Base-by-base conservation (phyloP, 495 filamentous ascomycete species). In the Penicillium angulare region DNA sequence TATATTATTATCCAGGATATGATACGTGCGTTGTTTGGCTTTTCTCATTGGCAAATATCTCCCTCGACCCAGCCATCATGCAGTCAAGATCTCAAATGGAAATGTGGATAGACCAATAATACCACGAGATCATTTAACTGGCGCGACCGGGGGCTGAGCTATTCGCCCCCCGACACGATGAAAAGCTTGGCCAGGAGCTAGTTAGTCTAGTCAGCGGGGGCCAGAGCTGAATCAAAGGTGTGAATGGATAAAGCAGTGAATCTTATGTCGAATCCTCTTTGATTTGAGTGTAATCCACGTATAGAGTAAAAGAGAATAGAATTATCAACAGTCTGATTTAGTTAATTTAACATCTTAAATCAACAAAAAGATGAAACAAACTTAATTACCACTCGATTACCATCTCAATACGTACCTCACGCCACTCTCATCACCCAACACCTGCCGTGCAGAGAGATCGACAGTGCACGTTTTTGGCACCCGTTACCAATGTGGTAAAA, bases 401-500 rank as follows among this genome's bases (percentile, higher is more conserved):
- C 2, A 2, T 3, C 7, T 6, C 10, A 35, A 46, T 34, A 46
- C 43, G 26, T 8, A 18, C 12, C 1, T 44, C 31, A 24, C 26
- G 16, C 6, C n/a, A 29, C 31, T n/a, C 23, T 23, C 32, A 24
- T 18, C 24, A 5, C 13, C 38, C 13, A 9, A 1, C n/a, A n/a
- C n/a, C n/a, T n/a, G 10, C 29, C 10, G 24, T 20, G 47, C 9
- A n/a, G 12, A 18, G 6, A 33, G 51, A 54, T 48, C 44, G 39
- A 44, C 47, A 38, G 13, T 33, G 47, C 48, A 50, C 53, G 47
- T 47, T 50, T 56, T 56, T 56, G 47, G 53, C 47, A 50, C 26
- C 18, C 24, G 22, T 31, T 38, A 38, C 32, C 9, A 18, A n/a
- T 3, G n/a, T 39, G 21, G 24, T 48, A 38, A 48, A 7, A 48